Percentiles rank a stretch among this genome's conserved stretches.
phyloP scores from a whole-genome alignment of 2,329 filamentous ascomycete species.

The Arachnomyces sp. region DNA sequence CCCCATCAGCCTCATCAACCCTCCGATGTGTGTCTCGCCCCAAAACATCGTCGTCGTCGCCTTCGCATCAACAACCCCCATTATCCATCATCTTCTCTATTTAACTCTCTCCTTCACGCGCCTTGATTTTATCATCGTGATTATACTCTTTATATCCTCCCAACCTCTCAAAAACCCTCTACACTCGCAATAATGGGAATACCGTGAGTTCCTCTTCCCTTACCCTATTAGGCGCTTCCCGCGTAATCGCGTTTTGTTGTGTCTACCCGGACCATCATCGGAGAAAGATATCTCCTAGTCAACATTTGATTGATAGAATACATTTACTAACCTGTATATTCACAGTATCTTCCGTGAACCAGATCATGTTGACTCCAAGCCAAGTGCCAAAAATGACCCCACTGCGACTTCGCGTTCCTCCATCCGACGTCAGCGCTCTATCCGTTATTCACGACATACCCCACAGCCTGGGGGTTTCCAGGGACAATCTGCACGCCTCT shows the following conservation, averaged over 20 bases:
- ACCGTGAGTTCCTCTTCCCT: slow-evolving; percentile 26
- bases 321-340: slow-evolving; percentile 17
- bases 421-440: slow-evolving; percentile 46
- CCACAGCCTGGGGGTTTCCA: background rate
- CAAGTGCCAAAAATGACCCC: slow-evolving; percentile 43
- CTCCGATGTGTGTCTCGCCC: slow-evolving; percentile 11
- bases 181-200: slow-evolving; percentile 29
- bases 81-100: slow-evolving; percentile 2
- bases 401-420: slow-evolving; percentile 47
- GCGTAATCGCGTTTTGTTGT: slow-evolving; percentile 3
- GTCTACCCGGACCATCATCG: slow-evolving; percentile 3
- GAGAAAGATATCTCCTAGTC: background rate
- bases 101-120: slow-evolving; percentile 12
- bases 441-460: slow-evolving; percentile 14
- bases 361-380: slow-evolving; percentile 36
- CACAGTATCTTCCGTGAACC: slow-evolving; percentile 49
- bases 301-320: slow-evolving; percentile 4
- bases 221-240: background rate
- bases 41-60: slow-evolving; percentile 10
- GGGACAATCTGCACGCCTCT: background rate
- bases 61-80: slow-evolving; percentile 4
- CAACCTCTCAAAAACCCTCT: slow-evolving; percentile 1
- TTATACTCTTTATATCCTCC: background rate
- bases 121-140: slow-evolving; percentile 3
- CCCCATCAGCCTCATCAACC: slow-evolving; percentile 19